These are phyloP conservation scores for Ogataea corticis DNA, from an alignment of 805 yeast species.

Conservation along the genomic window DNA sequence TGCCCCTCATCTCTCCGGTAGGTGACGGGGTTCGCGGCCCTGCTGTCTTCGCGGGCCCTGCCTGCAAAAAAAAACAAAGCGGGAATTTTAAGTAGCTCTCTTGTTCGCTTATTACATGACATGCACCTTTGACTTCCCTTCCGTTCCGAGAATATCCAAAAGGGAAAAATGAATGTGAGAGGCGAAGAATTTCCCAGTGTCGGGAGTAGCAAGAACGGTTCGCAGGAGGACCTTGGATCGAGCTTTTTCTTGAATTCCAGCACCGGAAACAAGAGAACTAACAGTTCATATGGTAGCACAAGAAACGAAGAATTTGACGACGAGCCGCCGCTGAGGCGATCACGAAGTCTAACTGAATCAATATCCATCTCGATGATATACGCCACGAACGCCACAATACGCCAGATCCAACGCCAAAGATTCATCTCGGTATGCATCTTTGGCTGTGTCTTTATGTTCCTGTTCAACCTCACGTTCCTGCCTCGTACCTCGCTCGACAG, in stretches of 20 bases:
- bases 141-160: slow-evolving; percentile 1
- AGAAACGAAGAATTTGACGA: slow-evolving; percentile 3
- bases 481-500: slow-evolving; percentile 84
- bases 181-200: slow-evolving; percentile 25
- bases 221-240: slow-evolving; percentile 19
- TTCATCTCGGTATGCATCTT: slow-evolving; percentile 47
- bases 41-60: too few relatives aligned
- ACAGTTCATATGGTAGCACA: slow-evolving; percentile 17
- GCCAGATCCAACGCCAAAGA: slow-evolving; percentile 34
- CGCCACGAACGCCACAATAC: slow-evolving; percentile 29
- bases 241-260: slow-evolving; percentile 12
- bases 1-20: too few relatives aligned
- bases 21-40: too few relatives aligned
- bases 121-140: neutral
- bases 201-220: slow-evolving; percentile 12
- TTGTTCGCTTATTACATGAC: neutral
- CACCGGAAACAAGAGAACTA: slow-evolving; percentile 10
- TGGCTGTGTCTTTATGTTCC: slow-evolving; percentile 52
- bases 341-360: slow-evolving; percentile 31
- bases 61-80: neutral
- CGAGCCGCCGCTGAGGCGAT: slow-evolving; percentile 18
- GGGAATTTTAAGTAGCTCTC: slow-evolving; percentile 1
- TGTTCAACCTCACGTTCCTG: slow-evolving; percentile 68
- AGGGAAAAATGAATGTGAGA: slow-evolving; percentile 1
- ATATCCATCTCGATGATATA: slow-evolving; percentile 28